Evolutionary conservation across 1,284 basidiomycete genomes (phyloP).

Genomic region (Ustilago cynodontis): DNA sequence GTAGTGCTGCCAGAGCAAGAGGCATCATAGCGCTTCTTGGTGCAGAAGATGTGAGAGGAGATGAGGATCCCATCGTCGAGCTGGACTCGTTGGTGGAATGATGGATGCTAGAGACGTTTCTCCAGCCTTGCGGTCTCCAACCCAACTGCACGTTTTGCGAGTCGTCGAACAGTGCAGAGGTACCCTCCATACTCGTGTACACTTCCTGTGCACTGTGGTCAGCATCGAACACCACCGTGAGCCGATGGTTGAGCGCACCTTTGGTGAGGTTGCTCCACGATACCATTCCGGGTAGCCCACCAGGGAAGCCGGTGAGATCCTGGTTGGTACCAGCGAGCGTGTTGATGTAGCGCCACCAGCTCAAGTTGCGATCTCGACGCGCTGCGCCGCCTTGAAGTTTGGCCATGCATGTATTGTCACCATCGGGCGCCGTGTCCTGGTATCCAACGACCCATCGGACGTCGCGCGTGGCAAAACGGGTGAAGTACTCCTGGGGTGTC

Average conservation of each 20-base stretch:
- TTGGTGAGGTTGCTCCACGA: slow-evolving; percentile 54
- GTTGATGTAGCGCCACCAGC: slow-evolving; percentile 68
- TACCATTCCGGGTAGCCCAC: slow-evolving; percentile 23
- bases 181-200: slow-evolving; percentile 55
- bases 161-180: slow-evolving; percentile 60
- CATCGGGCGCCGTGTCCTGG: slow-evolving; percentile 55
- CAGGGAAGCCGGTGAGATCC: slow-evolving; percentile 64
- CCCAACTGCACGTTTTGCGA: slow-evolving; percentile 55
- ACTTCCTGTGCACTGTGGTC: slow-evolving; percentile 61
- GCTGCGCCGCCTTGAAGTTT: slow-evolving; percentile 63
- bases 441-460: slow-evolving; percentile 65
- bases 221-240: slow-evolving; percentile 60
- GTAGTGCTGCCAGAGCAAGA: not conserved
- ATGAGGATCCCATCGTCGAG: not conserved
- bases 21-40: not conserved
- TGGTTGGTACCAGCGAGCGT: slow-evolving; percentile 58
- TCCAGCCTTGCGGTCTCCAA: slow-evolving; percentile 66
- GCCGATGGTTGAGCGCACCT: slow-evolving; percentile 43
- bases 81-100: slow-evolving; percentile 13
- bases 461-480: slow-evolving; percentile 55
- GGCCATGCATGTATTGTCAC: slow-evolving; percentile 68
- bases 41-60: not conserved
- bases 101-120: slow-evolving; percentile 27
- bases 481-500: slow-evolving; percentile 59
- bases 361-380: slow-evolving; percentile 64